Evolutionary conservation across 2,329 filamentous ascomycete genomes (phyloP).

Genomic region (Penicillium brevicompactum): DNA sequence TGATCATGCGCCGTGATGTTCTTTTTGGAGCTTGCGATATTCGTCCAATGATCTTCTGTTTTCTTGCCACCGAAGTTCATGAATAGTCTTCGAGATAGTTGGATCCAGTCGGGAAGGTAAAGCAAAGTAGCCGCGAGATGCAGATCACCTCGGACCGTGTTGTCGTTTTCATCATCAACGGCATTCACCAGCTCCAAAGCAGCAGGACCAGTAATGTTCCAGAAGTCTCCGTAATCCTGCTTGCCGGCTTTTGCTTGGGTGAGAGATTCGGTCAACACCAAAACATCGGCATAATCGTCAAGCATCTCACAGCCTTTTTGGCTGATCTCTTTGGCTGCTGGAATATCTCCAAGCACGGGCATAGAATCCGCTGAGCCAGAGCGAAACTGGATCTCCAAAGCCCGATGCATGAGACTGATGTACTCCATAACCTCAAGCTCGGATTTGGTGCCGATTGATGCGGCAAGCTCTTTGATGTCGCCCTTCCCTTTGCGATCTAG

Average conservation of each 20-base stretch:
- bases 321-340: constrained; percentile 73
- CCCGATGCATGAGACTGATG: constrained; percentile 62
- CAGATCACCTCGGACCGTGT: constrained; percentile 34
- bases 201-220: constrained; percentile 59
- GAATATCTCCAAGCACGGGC: constrained; percentile 59
- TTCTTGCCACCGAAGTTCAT: constrained; percentile 67
- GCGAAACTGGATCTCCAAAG: constrained; percentile 45
- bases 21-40: constrained; percentile 50
- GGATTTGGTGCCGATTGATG: constrained; percentile 69
- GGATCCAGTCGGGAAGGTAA: constrained; percentile 61
- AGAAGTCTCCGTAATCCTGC: constrained; percentile 63
- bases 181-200: constrained; percentile 32
- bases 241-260: constrained; percentile 64
- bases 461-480: constrained; percentile 64
- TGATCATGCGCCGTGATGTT: constrained; percentile 32
- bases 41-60: constrained; percentile 68
- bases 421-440: constrained; percentile 73
- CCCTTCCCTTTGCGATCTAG: constrained; percentile 66
- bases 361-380: constrained; percentile 33
- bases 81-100: constrained; percentile 67
- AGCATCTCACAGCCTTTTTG: constrained; percentile 65
- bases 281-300: constrained; percentile 67
- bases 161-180: constrained; percentile 24
- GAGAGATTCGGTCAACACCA: constrained; percentile 66
- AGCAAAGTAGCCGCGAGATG: constrained; percentile 61